phyloP scores from a whole-genome alignment of 129 eudicot genomes.

The Erigeron canadensis region DNA sequence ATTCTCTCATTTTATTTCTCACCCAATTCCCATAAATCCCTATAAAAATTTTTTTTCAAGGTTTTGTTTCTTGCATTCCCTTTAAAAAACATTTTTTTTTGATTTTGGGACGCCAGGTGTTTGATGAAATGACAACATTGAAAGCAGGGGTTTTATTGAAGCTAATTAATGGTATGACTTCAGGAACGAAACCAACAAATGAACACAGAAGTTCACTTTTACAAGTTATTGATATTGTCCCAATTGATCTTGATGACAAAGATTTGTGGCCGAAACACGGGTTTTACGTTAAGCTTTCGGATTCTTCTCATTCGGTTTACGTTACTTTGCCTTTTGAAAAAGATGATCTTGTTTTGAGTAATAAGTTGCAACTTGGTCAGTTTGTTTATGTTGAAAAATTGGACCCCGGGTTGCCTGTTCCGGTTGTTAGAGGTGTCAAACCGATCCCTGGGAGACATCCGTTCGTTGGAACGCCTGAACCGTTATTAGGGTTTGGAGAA shows the following conservation, averaged over 20 bases:
- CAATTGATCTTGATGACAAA: constrained; percentile 86
- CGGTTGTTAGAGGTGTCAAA: constrained; percentile 65
- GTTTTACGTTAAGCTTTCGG: constrained; percentile 73
- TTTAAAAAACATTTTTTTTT: neutral
- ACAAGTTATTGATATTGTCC: constrained; percentile 82
- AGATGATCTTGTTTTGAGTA: constrained; percentile 72
- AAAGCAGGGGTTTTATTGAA: constrained; percentile 82
- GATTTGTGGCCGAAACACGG: constrained; percentile 81
- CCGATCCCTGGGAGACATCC: constrained; percentile 90
- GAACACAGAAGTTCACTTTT: constrained; percentile 69
- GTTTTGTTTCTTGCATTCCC: neutral
- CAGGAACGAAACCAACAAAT: constrained; percentile 65
- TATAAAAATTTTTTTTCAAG: neutral
- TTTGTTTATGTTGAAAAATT: constrained; percentile 67
- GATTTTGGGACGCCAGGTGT: neutral
- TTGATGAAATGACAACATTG: constrained; percentile 53
- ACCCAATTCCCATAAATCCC: neutral
- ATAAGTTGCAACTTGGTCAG: constrained; percentile 87
- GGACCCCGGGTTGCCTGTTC: constrained; percentile 90
- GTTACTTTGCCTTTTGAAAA: constrained; percentile 74
- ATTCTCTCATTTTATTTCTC: neutral
- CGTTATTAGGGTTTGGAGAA: constrained; percentile 51
- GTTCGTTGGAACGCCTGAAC: constrained; percentile 74
- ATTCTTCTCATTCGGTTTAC: constrained; percentile 80
- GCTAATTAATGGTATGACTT: constrained; percentile 60